Evolutionary conservation across 139 green algal species (phyloP).

Genomic region (Chlamydomonas sphaeroides): DNA sequence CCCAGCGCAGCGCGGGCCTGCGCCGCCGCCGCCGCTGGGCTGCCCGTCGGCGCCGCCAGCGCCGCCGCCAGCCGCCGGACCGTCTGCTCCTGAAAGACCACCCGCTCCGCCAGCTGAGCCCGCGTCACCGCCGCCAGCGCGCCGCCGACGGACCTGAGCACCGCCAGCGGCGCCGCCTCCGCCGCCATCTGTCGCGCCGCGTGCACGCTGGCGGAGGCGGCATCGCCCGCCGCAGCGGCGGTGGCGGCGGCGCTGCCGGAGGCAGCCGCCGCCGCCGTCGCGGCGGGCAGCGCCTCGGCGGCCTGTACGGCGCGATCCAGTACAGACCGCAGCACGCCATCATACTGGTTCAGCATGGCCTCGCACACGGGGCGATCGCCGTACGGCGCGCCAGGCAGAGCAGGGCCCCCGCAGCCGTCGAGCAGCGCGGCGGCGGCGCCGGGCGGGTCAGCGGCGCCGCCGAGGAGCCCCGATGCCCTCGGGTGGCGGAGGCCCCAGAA

Average conservation of each 20-base stretch:
- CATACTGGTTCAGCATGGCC: neutral
- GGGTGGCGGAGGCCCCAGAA: conserved; percentile 13
- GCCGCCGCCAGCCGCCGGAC: neutral
- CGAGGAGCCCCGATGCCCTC: neutral
- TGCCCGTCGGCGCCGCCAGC: neutral
- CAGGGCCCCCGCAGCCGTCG: neutral
- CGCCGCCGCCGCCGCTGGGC: neutral
- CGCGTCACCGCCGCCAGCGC: neutral
- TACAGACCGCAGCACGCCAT: neutral
- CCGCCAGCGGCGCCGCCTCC: neutral
- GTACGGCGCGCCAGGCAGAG: conserved; percentile 9
- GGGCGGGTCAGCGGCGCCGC: neutral
- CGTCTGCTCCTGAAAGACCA: neutral
- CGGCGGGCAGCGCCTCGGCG: neutral
- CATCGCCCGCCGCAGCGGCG: too few relatives aligned
- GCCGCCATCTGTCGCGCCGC: neutral
- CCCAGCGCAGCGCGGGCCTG: conserved; percentile 24
- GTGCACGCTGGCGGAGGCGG: neutral
- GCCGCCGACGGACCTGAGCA: neutral
- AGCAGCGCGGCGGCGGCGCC: neutral
- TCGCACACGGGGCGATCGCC: neutral
- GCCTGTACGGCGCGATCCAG: conserved; percentile 5
- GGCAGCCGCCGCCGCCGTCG: neutral
- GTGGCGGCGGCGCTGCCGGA: neutral
- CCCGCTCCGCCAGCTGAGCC: neutral